These are phyloP conservation scores for Colletotrichum sp. DNA, from an alignment of 2,329 filamentous ascomycete genomes.

Conservation along the genomic window DNA sequence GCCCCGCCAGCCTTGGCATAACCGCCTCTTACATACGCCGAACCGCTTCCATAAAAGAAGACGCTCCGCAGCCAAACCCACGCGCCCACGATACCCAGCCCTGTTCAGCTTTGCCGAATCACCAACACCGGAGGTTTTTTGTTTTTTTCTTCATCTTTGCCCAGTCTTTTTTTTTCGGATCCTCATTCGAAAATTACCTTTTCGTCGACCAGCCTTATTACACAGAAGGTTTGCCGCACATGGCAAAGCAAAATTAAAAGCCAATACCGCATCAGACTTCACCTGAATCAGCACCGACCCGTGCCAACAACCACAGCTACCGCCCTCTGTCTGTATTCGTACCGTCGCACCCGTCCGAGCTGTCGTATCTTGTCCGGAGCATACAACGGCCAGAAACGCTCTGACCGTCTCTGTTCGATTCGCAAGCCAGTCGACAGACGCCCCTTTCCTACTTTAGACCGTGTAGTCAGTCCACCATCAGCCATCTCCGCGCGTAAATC, in stretches of 20 bases:
- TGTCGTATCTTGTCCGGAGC: neutral
- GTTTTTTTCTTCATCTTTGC: neutral
- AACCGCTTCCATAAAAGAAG: constrained; percentile 5
- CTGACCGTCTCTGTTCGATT: neutral
- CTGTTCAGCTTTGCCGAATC: neutral
- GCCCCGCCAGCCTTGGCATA: constrained; percentile 13
- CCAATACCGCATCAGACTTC: neutral
- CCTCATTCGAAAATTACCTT: neutral
- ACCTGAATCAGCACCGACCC: neutral
- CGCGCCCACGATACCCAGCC: neutral
- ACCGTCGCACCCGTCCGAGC: neutral
- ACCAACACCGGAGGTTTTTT: neutral
- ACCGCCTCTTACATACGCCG: constrained; percentile 5
- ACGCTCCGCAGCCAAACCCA: neutral
- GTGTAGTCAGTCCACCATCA: constrained; percentile 12
- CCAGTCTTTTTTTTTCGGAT: neutral
- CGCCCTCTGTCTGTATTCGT: neutral
- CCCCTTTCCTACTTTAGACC: neutral
- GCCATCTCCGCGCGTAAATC: neutral
- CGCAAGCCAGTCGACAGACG: constrained; percentile 3
- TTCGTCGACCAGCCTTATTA: neutral
- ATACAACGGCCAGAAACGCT: neutral
- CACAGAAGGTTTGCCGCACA: neutral
- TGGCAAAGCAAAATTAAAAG: neutral
- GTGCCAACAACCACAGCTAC: neutral